Evolutionary conservation across 2,329 filamentous ascomycete genomes (phyloP), one percentile per base, ranked within the genome.

Genomic region (Diaporthe sp.): DNA sequence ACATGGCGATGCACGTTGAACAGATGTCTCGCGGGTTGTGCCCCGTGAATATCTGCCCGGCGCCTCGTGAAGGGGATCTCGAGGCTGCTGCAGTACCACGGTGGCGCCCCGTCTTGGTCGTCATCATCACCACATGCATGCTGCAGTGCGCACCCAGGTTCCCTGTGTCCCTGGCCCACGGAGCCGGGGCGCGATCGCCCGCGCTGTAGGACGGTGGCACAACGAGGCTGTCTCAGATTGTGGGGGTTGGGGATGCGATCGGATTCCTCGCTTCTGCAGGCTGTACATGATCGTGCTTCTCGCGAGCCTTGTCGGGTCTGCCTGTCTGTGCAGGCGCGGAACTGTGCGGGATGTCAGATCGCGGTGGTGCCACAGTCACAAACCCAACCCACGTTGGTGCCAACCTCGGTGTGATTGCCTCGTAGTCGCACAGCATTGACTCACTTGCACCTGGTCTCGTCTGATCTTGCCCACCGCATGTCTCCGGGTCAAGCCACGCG

Each of bases 331-430:
- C 49, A 73, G 13, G 57, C 46, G 58, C 49, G 34, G 59, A 42
- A 42, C 59, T 55, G 31, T 44, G 28, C 68, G 25, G 53, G 57
- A 73, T 34, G 70, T 62, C 67, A 69, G 62, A 59, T 69, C 31
- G 58, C 62, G 39, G 51, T 51, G 55, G 74, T 42, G 44, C 53
- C 61, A 67, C 70, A 73, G 58, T 68, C 74, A 73, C 70, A 73
- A 61, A 67, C 62, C 25, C 65, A 42, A 31, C 31, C 59, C 58
- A 53, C 42, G 72, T 73, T 31, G 57, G 70, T 61, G 55, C 55
- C 46, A 51, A 42, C 65, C 65, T 69, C 65, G 65, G 65, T 62
- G 55, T 62, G 55, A 73, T 53, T 13, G 17, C 46, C 57, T 73
- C 70, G 31, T 51, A 62, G 70, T 73, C 49, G 70, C 70, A 61